Conservation (phyloP, 1,284 basidiomycete genomes). For the Ustilago trichophora region DNA sequence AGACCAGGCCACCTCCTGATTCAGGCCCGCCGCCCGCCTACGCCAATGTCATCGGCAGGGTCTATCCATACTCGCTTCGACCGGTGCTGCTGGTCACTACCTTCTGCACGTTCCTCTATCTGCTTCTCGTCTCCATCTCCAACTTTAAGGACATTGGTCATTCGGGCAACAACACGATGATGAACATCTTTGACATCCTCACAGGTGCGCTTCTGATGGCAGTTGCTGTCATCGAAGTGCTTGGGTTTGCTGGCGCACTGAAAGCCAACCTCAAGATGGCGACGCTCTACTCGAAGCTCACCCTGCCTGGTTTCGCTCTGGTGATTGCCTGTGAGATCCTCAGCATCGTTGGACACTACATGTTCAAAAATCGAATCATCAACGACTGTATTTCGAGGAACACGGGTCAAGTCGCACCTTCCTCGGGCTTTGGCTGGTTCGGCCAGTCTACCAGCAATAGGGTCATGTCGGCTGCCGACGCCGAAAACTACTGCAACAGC, state of each 20-base stretch:
- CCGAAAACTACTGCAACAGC: conserved; percentile 40
- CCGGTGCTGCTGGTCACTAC: conserved; percentile 54
- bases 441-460: conserved; percentile 13
- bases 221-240: conserved; percentile 44
- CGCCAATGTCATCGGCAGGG: conserved; percentile 38
- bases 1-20: conserved; percentile 41
- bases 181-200: conserved; percentile 50
- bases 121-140: conserved; percentile 39
- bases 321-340: conserved; percentile 51
- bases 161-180: conserved; percentile 33
- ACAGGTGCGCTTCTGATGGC: conserved; percentile 38
- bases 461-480: conserved; percentile 31
- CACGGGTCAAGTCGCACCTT: conserved; percentile 28
- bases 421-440: conserved; percentile 22
- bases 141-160: conserved; percentile 37
- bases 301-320: conserved; percentile 34
- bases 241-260: conserved; percentile 49
- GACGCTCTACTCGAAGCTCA: conserved; percentile 32
- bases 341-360: conserved; percentile 48
- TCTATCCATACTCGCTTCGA: conserved; percentile 56
- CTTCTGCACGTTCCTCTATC: conserved; percentile 54
- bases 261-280: conserved; percentile 39
- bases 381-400: conserved; percentile 42
- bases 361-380: conserved; percentile 47
- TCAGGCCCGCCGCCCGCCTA: conserved; percentile 51